Percentiles rank a stretch among this genome's conserved stretches.
Evolutionary conservation across 257 asterid species (phyloP).

Genomic region (Avicennia marina): DNA sequence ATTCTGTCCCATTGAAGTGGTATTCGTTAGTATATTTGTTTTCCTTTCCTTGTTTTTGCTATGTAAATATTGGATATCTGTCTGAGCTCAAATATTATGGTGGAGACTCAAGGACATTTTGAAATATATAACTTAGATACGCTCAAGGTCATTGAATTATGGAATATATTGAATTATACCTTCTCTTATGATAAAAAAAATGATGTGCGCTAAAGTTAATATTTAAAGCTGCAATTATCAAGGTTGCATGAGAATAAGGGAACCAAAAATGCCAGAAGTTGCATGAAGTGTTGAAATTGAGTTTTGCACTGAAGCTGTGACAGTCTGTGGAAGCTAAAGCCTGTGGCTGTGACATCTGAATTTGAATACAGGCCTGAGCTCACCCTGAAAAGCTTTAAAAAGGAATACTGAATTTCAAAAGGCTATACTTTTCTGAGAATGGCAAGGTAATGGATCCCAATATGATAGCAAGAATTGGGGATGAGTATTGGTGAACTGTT

Average conservation of each 20-base stretch:
- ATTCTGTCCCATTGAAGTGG: slow-evolving; percentile 49
- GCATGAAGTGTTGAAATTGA: background rate
- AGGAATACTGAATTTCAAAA: slow-evolving; percentile 47
- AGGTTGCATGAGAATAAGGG: slow-evolving; percentile 15
- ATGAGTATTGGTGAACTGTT: slow-evolving; percentile 56
- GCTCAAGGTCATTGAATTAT: slow-evolving; percentile 28
- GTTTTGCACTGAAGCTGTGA: background rate
- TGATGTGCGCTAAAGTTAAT: slow-evolving; percentile 26
- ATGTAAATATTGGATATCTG: slow-evolving; percentile 1
- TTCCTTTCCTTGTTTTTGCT: background rate
- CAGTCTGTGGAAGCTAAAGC: slow-evolving; percentile 5
- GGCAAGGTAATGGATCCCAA: slow-evolving; percentile 14
- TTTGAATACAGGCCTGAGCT: slow-evolving; percentile 36
- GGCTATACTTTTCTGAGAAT: slow-evolving; percentile 30
- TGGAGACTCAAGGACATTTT: slow-evolving; percentile 53
- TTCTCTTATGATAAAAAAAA: slow-evolving; percentile 36
- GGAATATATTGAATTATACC: slow-evolving; percentile 65
- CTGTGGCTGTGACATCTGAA: slow-evolving; percentile 13
- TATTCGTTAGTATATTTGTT: slow-evolving; percentile 12
- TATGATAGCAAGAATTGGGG: slow-evolving; percentile 35
- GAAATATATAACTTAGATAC: slow-evolving; percentile 41
- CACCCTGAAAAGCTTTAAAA: slow-evolving; percentile 35
- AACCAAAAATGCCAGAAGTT: slow-evolving; percentile 25
- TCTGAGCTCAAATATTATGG: slow-evolving; percentile 21
- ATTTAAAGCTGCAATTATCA: slow-evolving; percentile 17